Evolutionary conservation across 1,284 basidiomycete species (phyloP).

Genomic region (Papiliotrema fonsecae): DNA sequence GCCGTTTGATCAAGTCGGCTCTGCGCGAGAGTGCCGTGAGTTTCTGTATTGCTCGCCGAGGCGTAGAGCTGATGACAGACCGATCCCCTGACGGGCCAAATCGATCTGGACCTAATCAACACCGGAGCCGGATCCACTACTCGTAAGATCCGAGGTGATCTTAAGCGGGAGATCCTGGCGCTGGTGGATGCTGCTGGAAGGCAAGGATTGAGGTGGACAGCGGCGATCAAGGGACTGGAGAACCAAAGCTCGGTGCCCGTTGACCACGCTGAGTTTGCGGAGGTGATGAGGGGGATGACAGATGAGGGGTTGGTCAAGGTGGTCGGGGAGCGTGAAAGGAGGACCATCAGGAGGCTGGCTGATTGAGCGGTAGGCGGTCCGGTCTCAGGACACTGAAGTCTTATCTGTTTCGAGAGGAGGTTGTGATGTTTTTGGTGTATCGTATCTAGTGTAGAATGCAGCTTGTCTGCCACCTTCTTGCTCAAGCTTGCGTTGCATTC

Average conservation of each 20-base stretch:
- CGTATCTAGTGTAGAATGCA: too few species aligned
- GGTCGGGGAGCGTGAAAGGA: conserved; percentile 75
- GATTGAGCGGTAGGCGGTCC: too few species aligned
- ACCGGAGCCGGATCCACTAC: conserved; percentile 85
- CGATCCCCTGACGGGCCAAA: conserved; percentile 83
- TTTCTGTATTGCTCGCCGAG: conserved; percentile 6
- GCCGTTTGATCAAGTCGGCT: conserved; percentile 88
- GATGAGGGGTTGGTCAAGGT: conserved; percentile 77
- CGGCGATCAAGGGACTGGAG: conserved; percentile 67
- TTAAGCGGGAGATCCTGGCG: conserved; percentile 66
- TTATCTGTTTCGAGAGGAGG: too few species aligned
- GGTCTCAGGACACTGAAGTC: too few species aligned
- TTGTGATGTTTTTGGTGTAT: too few species aligned
- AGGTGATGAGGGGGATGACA: conserved; percentile 72
- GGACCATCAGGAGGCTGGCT: conserved; percentile 61
- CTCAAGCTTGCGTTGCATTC: too few species aligned
- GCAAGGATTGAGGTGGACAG: conserved; percentile 70
- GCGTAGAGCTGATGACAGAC: conserved; percentile 48
- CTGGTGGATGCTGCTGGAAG: conserved; percentile 62
- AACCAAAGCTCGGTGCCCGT: conserved; percentile 74
- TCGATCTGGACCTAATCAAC: conserved; percentile 93
- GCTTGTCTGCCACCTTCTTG: too few species aligned
- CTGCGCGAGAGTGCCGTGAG: conserved; percentile 75
- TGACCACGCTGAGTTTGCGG: conserved; percentile 70
- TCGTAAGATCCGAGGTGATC: conserved; percentile 73